A percentile compares a stretch with the other conserved stretches of the same genome.
These are phyloP conservation scores for Earliella scabrosa DNA, from an alignment of 1,284 basidiomycete genomes.

Conservation along the genomic window DNA sequence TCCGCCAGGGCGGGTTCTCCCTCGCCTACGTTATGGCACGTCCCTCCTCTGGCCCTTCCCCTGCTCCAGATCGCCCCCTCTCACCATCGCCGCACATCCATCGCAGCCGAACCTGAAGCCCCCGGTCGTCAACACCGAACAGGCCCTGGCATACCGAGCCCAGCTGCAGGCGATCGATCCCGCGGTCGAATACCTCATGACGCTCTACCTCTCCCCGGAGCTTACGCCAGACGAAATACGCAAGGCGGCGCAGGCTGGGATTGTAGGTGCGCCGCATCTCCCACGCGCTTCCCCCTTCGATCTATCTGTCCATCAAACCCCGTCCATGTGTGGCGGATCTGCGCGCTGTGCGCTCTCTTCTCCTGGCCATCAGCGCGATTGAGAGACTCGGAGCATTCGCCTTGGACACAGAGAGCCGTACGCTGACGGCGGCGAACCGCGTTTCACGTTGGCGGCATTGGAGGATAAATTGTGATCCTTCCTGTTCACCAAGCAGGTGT, in stretches of 20 bases:
- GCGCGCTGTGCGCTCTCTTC: neutral
- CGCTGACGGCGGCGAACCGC: too few species aligned
- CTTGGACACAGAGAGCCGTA: neutral
- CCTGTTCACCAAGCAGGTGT: too few species aligned
- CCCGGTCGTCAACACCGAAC: constrained; percentile 86
- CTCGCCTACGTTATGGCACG: constrained; percentile 97
- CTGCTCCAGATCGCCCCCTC: constrained; percentile 1
- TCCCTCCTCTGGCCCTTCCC: constrained; percentile 11
- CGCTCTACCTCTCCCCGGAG: constrained; percentile 91
- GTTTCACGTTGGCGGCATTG: too few species aligned
- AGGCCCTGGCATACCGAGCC: constrained; percentile 83
- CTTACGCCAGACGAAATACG: constrained; percentile 91
- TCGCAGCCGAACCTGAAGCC: constrained; percentile 91
- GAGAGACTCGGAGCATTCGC: too few species aligned
- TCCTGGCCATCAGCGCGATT: constrained; percentile 10
- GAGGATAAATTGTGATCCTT: too few species aligned
- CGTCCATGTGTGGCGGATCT: neutral
- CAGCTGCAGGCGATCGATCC: constrained; percentile 81
- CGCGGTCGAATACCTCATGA: constrained; percentile 89
- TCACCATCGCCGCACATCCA: constrained; percentile 13
- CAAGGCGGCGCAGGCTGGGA: constrained; percentile 86
- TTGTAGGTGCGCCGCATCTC: constrained; percentile 59
- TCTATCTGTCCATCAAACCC: constrained; percentile 1
- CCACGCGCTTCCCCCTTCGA: neutral
- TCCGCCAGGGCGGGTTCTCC: constrained; percentile 86